Evolutionary conservation across 2,329 filamentous ascomycete genomes (phyloP).

Genomic region (Microthyrium microscopicum): DNA sequence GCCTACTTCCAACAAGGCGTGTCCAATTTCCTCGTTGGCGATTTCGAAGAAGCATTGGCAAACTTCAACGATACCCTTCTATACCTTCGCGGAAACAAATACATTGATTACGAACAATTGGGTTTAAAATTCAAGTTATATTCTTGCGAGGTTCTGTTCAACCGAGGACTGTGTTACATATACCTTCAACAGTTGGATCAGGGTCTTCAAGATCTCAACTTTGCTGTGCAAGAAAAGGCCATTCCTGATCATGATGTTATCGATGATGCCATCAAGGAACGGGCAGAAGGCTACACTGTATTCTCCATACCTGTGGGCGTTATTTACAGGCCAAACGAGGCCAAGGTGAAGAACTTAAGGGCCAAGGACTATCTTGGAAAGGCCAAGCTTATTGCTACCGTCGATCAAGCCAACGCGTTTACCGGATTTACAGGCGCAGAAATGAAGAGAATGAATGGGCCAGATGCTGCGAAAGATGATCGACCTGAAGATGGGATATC

Average conservation of each 20-base stretch:
- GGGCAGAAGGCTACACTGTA: constrained; percentile 95
- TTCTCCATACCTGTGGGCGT: constrained; percentile 96
- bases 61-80: constrained; percentile 98
- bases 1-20: constrained; percentile 98
- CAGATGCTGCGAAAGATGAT: constrained; percentile 51
- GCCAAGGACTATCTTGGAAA: constrained; percentile 96
- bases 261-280: constrained; percentile 85
- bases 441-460: constrained; percentile 48
- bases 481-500: constrained; percentile 71
- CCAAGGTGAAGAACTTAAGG: constrained; percentile 96
- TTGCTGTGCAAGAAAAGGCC: constrained; percentile 87
- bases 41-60: constrained; percentile 90
- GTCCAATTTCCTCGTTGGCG: constrained; percentile 90
- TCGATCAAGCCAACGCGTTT: constrained; percentile 63
- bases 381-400: constrained; percentile 79
- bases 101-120: constrained; percentile 94
- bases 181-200: constrained; percentile 84
- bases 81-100: constrained; percentile 86
- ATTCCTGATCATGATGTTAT: constrained; percentile 96
- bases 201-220: constrained; percentile 79
- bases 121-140: constrained; percentile 92
- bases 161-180: constrained; percentile 91
- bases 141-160: constrained; percentile 95
- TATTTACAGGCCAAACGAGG: constrained; percentile 87
- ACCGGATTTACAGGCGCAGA: constrained; percentile 68